These are phyloP conservation scores for Bocquillonia castaneifolia DNA, from an alignment of 441 rosid genomes.

Conservation along the genomic window DNA sequence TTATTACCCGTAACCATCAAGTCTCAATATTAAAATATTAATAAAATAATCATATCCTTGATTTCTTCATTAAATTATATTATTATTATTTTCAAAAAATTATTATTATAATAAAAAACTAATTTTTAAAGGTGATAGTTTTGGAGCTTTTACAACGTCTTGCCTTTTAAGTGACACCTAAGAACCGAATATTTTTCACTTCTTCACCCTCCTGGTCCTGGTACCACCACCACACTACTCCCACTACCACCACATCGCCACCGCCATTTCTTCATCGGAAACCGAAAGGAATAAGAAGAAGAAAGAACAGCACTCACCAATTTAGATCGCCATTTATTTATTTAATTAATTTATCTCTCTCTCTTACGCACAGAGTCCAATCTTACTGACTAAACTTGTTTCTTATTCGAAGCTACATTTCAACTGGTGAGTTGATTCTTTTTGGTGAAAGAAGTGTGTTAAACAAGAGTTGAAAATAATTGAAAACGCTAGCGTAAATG, in stretches of 20 bases:
- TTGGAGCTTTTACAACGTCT: constrained; percentile 43
- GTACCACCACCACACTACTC: constrained; percentile 1
- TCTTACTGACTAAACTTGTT: background rate
- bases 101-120: constrained; percentile 1
- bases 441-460: constrained; percentile 2
- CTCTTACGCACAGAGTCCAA: background rate
- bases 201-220: constrained; percentile 3
- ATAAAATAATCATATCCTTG: background rate
- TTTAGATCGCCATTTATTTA: constrained; percentile 34
- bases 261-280: constrained; percentile 21
- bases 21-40: background rate
- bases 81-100: background rate
- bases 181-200: constrained; percentile 27
- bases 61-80: background rate
- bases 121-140: constrained; percentile 17
- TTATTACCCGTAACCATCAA: background rate
- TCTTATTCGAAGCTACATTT: constrained; percentile 33
- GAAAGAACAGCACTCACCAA: background rate
- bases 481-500: constrained; percentile 4
- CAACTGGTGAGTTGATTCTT: constrained; percentile 30
- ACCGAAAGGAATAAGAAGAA: constrained; percentile 7
- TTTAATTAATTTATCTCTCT: constrained; percentile 9
- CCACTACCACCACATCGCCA: constrained; percentile 22
- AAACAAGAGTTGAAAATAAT: background rate
- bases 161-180: constrained; percentile 50